Evolutionary conservation across 2,329 filamentous ascomycete genomes (phyloP), one percentile per base, ranked within the genome.

Genomic region (Helicocarpus griseus): DNA sequence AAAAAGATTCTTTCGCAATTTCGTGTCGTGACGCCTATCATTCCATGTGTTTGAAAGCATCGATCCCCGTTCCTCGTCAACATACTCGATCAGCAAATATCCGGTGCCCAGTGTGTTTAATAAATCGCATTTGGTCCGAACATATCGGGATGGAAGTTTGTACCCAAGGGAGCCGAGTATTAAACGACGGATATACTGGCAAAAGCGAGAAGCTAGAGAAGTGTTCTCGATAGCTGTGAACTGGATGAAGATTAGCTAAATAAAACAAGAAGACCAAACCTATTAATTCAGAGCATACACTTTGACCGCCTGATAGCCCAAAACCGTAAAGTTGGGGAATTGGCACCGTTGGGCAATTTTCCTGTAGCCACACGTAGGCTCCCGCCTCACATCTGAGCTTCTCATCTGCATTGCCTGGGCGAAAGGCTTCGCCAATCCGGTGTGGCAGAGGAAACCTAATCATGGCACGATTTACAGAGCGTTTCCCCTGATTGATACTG

Each of bases 1-100:
- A 48, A 60, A 61, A 13, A 62, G 49, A 38, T 60, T 63, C 3
- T 19, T 51, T 9, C 56, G 53, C 21, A 53, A 39, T 14, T 54
- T 44, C 13, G 28, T 19, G 40, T 61, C 50, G 22, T 59, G 31
- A 5, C 51, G 50, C 21, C 43, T 50, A 13, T 52, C 39, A n/a
- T 46, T 9, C 57, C 58, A 63, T 1, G 57, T 53, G 24, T 53
- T 54, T 3, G 61, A 63, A 29, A 62, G 57, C 60, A 62, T 60
- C 17, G 35, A 41, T 5, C 52, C 56, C 31, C 46, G 24, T 19
- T 49, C 38, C 28, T 52, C 19, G 4, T 58, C 56, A 33, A 61
- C 54, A 13, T 55, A 57, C 28, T 59, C 56, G 8, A 60, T 52
- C n/a, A 61, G 31, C 2, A 60, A 24, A 48, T 61, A 61, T 4